Percentiles rank a stretch among this genome's conserved stretches.
Evolutionary conservation across 805 yeast species (phyloP).

Genomic region (Metschnikowia sp.): DNA sequence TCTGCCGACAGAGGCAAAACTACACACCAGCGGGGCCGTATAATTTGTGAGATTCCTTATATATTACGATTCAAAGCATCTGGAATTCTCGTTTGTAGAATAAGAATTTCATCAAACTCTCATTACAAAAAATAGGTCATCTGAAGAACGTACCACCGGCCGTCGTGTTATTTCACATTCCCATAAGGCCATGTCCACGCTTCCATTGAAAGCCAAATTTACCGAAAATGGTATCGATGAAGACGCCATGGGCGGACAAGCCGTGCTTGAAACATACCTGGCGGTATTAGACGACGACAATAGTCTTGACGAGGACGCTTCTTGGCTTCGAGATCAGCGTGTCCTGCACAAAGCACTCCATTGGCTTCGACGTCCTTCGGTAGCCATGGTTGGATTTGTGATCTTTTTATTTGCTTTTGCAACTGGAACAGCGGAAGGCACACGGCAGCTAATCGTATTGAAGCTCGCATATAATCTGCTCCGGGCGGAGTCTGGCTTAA

Average conservation of each 20-base stretch:
- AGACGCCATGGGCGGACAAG: slow-evolving; percentile 22
- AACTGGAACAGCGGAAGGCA: slow-evolving; percentile 34
- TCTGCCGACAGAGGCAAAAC: neutral
- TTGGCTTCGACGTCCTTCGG: slow-evolving; percentile 39
- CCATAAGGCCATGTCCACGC: neutral
- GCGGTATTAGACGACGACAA: neutral
- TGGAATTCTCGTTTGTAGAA: no score
- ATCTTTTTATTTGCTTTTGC: slow-evolving; percentile 43
- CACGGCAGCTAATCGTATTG: slow-evolving; percentile 35
- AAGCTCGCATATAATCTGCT: slow-evolving; percentile 29
- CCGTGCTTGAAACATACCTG: slow-evolving; percentile 23
- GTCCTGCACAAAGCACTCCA: neutral
- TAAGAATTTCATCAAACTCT: no score
- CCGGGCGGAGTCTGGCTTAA: slow-evolving; percentile 7
- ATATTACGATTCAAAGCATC: no score
- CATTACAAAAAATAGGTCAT: no score
- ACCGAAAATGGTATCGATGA: slow-evolving; percentile 1
- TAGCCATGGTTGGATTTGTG: slow-evolving; percentile 42
- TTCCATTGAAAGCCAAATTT: neutral
- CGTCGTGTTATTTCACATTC: no score
- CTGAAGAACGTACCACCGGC: no score
- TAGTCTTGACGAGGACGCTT: neutral
- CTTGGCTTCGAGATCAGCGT: slow-evolving; percentile 1
- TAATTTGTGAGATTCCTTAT: no score
- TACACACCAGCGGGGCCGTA: no score